Conservation (phyloP, 1,139 yeast species). For the Diutina siamensis region DNA sequence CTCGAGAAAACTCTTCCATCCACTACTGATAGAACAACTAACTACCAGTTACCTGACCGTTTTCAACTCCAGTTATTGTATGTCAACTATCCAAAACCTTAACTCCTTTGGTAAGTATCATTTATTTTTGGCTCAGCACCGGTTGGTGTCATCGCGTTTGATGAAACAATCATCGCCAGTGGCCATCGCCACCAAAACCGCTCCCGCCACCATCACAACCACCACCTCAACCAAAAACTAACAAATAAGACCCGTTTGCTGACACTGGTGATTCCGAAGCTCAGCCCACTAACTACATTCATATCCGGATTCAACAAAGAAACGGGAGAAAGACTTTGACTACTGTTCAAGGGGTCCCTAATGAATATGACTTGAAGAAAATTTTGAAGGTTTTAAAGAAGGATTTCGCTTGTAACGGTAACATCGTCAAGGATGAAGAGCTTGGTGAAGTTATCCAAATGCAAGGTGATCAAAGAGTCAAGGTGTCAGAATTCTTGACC, state of each 20-base stretch:
- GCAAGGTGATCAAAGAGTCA: conserved; percentile 98
- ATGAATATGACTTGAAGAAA: conserved; percentile 88
- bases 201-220: not conserved
- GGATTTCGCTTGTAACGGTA: conserved; percentile 98
- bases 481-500: conserved; percentile 88
- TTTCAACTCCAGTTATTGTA: conserved; percentile 19
- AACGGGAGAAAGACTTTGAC: conserved; percentile 98
- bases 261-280: conserved; percentile 99
- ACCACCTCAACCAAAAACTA: conserved; percentile 9
- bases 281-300: conserved; percentile 91
- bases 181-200: too few species aligned
- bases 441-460: conserved; percentile 95
- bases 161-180: too few species aligned
- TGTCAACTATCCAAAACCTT: conserved; percentile 94
- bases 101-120: conserved; percentile 69
- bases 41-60: too few species aligned
- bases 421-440: conserved; percentile 92
- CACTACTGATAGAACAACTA: too few species aligned
- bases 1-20: not conserved
- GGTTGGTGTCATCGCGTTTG: too few species aligned
- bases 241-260: conserved; percentile 80
- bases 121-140: not conserved
- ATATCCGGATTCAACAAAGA: conserved; percentile 98
- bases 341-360: conserved; percentile 95
- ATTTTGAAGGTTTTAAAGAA: conserved; percentile 89